These are phyloP conservation scores for Helicocarpus griseus DNA, from an alignment of 2,329 filamentous ascomycete species.

Conservation along the genomic window DNA sequence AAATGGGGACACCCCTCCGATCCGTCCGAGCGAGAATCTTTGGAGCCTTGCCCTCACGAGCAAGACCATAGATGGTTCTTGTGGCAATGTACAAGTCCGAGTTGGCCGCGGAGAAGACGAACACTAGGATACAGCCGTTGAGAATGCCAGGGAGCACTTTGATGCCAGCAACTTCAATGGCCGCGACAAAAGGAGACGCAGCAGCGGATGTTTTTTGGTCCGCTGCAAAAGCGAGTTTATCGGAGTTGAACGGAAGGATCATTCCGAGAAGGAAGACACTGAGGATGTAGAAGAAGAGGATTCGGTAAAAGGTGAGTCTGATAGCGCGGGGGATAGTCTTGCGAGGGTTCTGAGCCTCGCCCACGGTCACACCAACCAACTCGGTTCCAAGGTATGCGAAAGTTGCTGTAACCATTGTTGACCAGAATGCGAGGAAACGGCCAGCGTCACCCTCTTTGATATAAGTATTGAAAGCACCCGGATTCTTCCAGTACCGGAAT, in stretches of 20 bases:
- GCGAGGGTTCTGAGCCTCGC: constrained; percentile 45
- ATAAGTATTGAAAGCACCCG: constrained; percentile 49
- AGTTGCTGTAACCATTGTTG: constrained; percentile 34
- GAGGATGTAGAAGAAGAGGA: constrained; percentile 49
- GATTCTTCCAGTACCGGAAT: constrained; percentile 57
- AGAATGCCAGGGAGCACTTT: constrained; percentile 59
- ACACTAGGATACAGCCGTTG: constrained; percentile 66
- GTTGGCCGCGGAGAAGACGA: constrained; percentile 60
- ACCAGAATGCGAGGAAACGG: constrained; percentile 57
- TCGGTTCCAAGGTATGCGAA: constrained; percentile 35
- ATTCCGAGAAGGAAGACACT: constrained; percentile 50
- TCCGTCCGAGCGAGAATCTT: constrained; percentile 62
- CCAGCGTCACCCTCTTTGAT: constrained; percentile 38
- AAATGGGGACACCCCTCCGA: constrained; percentile 39
- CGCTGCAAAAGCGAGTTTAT: constrained; percentile 40
- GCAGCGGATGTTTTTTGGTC: constrained; percentile 54
- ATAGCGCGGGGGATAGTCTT: constrained; percentile 46
- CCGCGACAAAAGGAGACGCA: constrained; percentile 59
- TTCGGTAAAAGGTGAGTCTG: constrained; percentile 44
- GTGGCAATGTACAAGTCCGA: constrained; percentile 54
- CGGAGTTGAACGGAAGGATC: constrained; percentile 54
- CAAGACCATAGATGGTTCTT: constrained; percentile 69
- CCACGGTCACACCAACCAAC: constrained; percentile 46
- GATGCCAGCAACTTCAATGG: constrained; percentile 58
- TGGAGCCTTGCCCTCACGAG: constrained; percentile 62